phyloP scores from a whole-genome alignment of 305 asterid species.

The Fraxinus sp. region DNA sequence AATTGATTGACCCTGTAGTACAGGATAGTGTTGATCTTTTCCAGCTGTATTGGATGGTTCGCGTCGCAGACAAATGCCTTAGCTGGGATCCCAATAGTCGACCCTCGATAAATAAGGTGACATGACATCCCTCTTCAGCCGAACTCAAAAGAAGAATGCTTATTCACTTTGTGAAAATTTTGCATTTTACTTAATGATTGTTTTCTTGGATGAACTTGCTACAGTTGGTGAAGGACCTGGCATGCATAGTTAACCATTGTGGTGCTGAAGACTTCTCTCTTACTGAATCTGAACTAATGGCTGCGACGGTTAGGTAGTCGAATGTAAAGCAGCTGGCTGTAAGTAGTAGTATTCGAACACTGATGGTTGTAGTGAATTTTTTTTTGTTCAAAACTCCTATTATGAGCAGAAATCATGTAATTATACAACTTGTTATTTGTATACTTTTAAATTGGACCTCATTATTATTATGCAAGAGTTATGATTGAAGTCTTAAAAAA shows the following conservation, averaged over 20 bases:
- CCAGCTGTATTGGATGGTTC: conserved; percentile 50
- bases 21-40: conserved; percentile 45
- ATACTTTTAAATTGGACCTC: neutral
- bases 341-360: neutral
- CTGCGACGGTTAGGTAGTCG: neutral
- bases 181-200: neutral
- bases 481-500: no score
- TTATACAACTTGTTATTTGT: neutral
- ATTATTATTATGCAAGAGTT: neutral
- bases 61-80: conserved; percentile 47
- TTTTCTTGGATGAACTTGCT: neutral
- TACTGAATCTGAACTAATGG: conserved; percentile 39
- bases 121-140: neutral
- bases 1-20: conserved; percentile 45
- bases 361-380: neutral
- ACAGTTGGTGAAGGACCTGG: conserved; percentile 37
- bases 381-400: neutral
- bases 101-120: conserved; percentile 51
- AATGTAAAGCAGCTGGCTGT: neutral
- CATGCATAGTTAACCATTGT: conserved; percentile 25
- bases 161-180: neutral
- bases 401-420: neutral
- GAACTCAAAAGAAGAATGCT: neutral
- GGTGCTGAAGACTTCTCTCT: conserved; percentile 48
- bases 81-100: conserved; percentile 51